Percentiles rank a stretch among this genome's conserved stretches.
Conservation (phyloP, 768 basidiomycete genomes). For the Vararia minispora region DNA sequence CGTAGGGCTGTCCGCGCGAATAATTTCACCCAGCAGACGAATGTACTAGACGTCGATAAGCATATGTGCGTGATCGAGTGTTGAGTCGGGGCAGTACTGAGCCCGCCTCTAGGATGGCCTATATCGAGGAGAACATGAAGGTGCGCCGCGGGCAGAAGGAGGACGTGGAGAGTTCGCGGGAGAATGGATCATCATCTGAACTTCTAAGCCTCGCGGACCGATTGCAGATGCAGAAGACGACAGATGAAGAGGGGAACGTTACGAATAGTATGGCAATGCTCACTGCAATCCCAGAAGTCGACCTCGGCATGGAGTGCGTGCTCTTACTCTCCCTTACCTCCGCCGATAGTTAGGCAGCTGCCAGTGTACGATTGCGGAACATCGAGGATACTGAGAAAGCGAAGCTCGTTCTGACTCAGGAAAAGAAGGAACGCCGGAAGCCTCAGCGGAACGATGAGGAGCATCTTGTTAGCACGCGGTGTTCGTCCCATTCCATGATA, state of each 20-base stretch:
- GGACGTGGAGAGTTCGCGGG: conserved; percentile 30
- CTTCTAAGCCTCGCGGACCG: conserved; percentile 63
- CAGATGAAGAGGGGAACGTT: conserved; percentile 81
- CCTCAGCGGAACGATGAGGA: conserved; percentile 55
- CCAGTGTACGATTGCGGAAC: conserved; percentile 82
- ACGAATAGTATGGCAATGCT: conserved; percentile 92
- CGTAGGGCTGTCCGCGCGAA: conserved; percentile 68
- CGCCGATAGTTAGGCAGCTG: not conserved
- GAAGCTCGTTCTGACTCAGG: conserved; percentile 75
- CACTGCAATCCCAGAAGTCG: conserved; percentile 95
- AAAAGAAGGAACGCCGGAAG: conserved; percentile 44
- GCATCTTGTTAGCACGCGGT: conserved; percentile 79
- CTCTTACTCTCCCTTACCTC: not conserved
- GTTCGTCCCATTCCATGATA: conserved; percentile 33
- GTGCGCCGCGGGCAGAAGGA: conserved; percentile 51
- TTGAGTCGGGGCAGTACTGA: not conserved
- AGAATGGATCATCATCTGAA: conserved; percentile 63
- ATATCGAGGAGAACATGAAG: conserved; percentile 89
- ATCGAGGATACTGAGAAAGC: conserved; percentile 98
- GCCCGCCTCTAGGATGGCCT: conserved; percentile 69
- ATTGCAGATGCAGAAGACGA: conserved; percentile 40
- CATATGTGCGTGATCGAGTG: conserved; percentile 63
- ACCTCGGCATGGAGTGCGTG: conserved; percentile 95
- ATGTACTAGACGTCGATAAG: conserved; percentile 92
- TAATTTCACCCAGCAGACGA: conserved; percentile 97